phyloP scores from a whole-genome alignment of 2,329 filamentous ascomycete genomes.

The Stachybotrys elegans region DNA sequence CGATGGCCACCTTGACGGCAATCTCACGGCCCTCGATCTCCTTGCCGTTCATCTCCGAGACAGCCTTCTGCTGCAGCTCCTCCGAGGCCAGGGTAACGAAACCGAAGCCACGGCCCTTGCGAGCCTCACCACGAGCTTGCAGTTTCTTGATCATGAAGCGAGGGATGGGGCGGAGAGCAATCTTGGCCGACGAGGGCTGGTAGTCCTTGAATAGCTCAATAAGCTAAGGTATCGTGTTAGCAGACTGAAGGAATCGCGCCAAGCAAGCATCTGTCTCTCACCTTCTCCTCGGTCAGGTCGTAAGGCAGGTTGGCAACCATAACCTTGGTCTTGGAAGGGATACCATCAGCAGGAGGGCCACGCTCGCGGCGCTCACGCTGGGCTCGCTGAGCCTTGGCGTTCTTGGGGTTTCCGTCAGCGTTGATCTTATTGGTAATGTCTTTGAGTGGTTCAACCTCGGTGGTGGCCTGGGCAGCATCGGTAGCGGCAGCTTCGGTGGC shows the following conservation, averaged over 20 bases:
- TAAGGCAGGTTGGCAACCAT: slow-evolving; percentile 99
- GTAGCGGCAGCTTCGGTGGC: slow-evolving; percentile 38
- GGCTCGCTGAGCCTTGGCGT: slow-evolving; percentile 50
- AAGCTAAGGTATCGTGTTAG: slow-evolving; percentile 55
- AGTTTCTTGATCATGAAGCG: slow-evolving; percentile 99
- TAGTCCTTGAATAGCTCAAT: slow-evolving; percentile 95
- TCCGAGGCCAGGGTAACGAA: slow-evolving; percentile 95
- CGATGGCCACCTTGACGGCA: slow-evolving; percentile 99
- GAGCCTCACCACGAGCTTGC: slow-evolving; percentile 92
- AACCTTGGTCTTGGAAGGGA: slow-evolving; percentile 99
- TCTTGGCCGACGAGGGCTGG: slow-evolving; percentile 92
- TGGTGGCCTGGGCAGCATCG: slow-evolving; percentile 35
- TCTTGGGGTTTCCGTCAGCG: slow-evolving; percentile 57
- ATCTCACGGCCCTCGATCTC: slow-evolving; percentile 98
- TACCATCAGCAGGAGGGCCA: slow-evolving; percentile 92
- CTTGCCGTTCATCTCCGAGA: slow-evolving; percentile 98
- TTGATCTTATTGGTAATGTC: slow-evolving; percentile 56
- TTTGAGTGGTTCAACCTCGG: slow-evolving; percentile 54
- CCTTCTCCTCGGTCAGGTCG: slow-evolving; percentile 95
- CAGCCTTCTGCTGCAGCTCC: slow-evolving; percentile 96
- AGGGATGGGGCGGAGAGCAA: slow-evolving; percentile 94
- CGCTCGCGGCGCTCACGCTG: slow-evolving; percentile 69
- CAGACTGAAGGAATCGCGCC: no score
- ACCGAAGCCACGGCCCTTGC: slow-evolving; percentile 98
- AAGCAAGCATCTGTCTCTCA: slow-evolving; percentile 47